Percentiles rank a stretch among this genome's conserved stretches.
Conservation (phyloP, 306 rosid genomes). For the Betula pendula region DNA sequence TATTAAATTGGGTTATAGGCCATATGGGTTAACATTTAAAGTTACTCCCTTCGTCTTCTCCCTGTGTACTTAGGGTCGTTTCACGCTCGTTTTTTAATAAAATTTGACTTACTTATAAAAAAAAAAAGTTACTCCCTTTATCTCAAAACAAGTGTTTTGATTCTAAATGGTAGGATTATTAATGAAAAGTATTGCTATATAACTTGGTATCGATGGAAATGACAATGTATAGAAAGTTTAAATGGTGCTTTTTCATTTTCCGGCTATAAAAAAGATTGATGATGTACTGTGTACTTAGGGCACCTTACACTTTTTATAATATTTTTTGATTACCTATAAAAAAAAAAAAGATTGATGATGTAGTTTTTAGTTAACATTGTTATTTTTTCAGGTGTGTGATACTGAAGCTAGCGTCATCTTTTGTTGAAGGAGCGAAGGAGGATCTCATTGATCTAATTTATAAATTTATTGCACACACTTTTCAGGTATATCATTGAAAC, state of each 20-base stretch:
- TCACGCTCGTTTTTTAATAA: too few relatives aligned
- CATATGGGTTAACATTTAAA: too few relatives aligned
- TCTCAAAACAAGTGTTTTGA: too few relatives aligned
- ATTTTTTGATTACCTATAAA: too few relatives aligned
- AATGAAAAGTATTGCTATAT: neutral
- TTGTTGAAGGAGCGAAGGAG: conserved; percentile 71
- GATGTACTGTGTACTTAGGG: too few relatives aligned
- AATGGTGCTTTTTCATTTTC: conserved; percentile 3
- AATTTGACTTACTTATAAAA: too few relatives aligned
- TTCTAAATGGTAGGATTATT: neutral
- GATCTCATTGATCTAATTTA: conserved; percentile 70
- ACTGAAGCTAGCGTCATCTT: conserved; percentile 74
- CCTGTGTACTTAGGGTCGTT: too few relatives aligned
- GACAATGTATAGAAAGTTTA: neutral
- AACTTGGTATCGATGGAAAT: conserved; percentile 4
- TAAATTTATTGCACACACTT: conserved; percentile 47
- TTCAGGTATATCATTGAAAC: conserved; percentile 57
- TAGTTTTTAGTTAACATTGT: conserved; percentile 9
- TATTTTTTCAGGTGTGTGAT: conserved; percentile 53
- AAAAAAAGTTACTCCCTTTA: too few relatives aligned
- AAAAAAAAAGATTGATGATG: conserved; percentile 21
- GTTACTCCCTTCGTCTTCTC: too few relatives aligned
- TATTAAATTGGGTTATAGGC: neutral
- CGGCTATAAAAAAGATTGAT: conserved; percentile 22
- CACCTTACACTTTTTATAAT: too few relatives aligned